Conservation (phyloP, 768 basidiomycete genomes). For the Hypholoma sublateritium region DNA sequence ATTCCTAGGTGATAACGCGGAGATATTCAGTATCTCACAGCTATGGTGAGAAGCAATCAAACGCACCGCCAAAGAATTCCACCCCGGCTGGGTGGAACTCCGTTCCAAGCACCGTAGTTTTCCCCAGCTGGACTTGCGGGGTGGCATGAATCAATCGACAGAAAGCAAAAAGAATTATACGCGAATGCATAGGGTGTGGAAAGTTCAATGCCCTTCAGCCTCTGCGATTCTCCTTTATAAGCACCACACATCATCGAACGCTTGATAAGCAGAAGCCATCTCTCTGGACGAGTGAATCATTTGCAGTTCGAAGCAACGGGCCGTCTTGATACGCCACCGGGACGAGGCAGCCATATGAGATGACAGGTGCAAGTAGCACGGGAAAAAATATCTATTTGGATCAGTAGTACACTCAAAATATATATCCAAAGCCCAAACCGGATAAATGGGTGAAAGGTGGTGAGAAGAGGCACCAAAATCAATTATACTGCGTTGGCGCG, state of each 20-base stretch:
- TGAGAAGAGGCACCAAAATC: background rate
- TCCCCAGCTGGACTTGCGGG: background rate
- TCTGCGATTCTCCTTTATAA: too few species aligned
- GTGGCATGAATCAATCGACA: background rate
- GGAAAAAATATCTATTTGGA: too few species aligned
- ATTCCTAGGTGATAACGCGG: constrained; percentile 30
- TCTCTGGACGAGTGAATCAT: too few species aligned
- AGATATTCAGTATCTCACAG: too few species aligned
- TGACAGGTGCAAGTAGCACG: too few species aligned
- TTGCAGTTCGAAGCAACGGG: too few species aligned
- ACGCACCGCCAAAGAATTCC: constrained; percentile 10
- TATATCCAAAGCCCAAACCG: background rate
- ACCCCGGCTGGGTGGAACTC: background rate
- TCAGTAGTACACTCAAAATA: background rate
- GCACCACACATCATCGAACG: too few species aligned
- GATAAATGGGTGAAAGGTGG: too few species aligned
- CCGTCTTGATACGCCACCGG: too few species aligned
- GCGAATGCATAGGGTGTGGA: background rate
- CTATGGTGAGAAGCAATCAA: background rate
- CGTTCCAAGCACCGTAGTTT: background rate
- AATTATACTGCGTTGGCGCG: background rate
- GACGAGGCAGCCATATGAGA: too few species aligned
- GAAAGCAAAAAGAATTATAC: background rate
- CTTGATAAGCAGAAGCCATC: too few species aligned
- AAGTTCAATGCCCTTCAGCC: background rate